phyloP scores from a whole-genome alignment of 768 basidiomycete species.

The Russula virescens region DNA sequence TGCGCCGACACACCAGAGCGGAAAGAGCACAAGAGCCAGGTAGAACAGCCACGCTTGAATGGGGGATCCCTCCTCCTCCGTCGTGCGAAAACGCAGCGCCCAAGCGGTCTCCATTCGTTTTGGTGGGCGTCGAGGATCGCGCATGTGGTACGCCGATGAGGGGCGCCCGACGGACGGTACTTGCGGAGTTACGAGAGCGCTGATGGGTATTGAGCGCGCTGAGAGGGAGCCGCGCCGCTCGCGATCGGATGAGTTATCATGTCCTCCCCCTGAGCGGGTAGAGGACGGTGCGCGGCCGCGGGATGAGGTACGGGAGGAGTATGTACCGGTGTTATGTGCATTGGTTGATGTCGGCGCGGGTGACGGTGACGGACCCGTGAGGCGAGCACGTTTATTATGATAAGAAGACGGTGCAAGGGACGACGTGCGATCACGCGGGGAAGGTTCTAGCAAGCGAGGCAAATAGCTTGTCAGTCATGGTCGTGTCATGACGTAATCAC shows the following conservation, averaged over 20 bases:
- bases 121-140: conserved; percentile 65
- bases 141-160: conserved; percentile 68
- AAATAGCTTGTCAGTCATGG: neutral
- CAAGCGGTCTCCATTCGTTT: conserved; percentile 56
- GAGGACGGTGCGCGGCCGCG: conserved; percentile 24
- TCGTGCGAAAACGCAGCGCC: conserved; percentile 51
- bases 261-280: conserved; percentile 26
- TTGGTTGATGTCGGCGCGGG: conserved; percentile 36
- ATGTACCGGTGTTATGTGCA: conserved; percentile 42
- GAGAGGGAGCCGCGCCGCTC: conserved; percentile 39
- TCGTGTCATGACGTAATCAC: conserved; percentile 22
- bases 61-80: conserved; percentile 46
- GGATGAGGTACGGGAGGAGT: conserved; percentile 34
- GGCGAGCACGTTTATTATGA: conserved; percentile 54
- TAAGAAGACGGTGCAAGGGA: conserved; percentile 68
- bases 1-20: conserved; percentile 63
- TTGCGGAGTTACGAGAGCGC: conserved; percentile 71
- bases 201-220: conserved; percentile 71
- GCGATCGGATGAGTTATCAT: conserved; percentile 9
- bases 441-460: conserved; percentile 22
- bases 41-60: conserved; percentile 77
- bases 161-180: conserved; percentile 57
- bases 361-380: conserved; percentile 40
- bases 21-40: conserved; percentile 53
- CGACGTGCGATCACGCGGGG: conserved; percentile 32